Percentiles rank a stretch among this genome's conserved stretches.
Evolutionary conservation across 2,329 filamentous ascomycete species (phyloP).

Genomic region (Penicillium sp.): DNA sequence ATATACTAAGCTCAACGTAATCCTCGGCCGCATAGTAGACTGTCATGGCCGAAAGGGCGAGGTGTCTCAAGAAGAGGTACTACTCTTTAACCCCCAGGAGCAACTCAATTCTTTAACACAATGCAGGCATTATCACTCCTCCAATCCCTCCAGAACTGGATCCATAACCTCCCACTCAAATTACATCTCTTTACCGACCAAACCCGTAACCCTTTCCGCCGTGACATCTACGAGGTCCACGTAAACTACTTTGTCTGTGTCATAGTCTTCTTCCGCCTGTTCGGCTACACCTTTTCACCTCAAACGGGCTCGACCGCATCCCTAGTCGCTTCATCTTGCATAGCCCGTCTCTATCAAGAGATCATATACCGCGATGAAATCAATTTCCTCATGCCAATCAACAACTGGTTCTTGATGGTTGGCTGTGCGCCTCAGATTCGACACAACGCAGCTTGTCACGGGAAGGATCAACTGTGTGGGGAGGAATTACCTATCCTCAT

Average conservation of each 20-base stretch:
- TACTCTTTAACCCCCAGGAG: neutral
- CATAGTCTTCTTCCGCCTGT: constrained; percentile 6
- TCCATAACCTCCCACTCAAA: neutral
- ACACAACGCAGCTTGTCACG: constrained; percentile 17
- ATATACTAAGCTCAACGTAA: constrained; percentile 1
- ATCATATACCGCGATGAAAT: constrained; percentile 13
- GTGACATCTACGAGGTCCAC: constrained; percentile 4
- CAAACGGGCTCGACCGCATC: neutral
- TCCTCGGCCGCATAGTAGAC: constrained; percentile 5
- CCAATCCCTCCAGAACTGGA: constrained; percentile 2
- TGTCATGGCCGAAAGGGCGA: neutral
- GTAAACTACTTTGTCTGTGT: constrained; percentile 8
- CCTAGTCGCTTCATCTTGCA: constrained; percentile 14
- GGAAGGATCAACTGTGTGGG: neutral
- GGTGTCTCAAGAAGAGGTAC: neutral
- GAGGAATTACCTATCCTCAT: constrained; percentile 3
- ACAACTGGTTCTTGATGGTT: constrained; percentile 15
- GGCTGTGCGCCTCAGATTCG: constrained; percentile 8
- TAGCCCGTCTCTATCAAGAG: constrained; percentile 12
- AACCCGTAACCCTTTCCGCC: neutral
- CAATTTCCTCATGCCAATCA: constrained; percentile 11
- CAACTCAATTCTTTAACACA: neutral
- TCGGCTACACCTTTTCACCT: neutral
- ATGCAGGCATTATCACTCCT: neutral
- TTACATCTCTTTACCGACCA: neutral